Conservation (phyloP, 805 yeast genomes). For the Cyberlindnera americana region DNA sequence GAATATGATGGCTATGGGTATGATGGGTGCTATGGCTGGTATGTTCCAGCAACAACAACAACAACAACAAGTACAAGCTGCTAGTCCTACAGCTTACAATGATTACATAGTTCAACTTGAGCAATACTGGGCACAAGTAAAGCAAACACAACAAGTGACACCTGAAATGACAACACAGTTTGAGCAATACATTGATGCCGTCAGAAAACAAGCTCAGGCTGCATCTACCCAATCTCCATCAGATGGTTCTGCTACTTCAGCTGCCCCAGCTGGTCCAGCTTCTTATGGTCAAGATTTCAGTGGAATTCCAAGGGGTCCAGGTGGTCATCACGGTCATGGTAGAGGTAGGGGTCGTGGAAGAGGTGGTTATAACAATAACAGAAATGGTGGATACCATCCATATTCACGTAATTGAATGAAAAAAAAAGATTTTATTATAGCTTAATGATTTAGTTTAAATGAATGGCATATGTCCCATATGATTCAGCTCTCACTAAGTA, state of each 20-base stretch:
- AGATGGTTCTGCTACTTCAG: neutral
- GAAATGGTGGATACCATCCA: conserved; percentile 41
- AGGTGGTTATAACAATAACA: conserved; percentile 10
- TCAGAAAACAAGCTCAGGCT: conserved; percentile 9
- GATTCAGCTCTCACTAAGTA: too few species aligned
- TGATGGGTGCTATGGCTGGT: conserved; percentile 11
- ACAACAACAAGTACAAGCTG: conserved; percentile 13
- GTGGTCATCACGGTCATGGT: conserved; percentile 3
- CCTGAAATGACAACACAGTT: conserved; percentile 9
- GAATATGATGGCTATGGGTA: conserved; percentile 5
- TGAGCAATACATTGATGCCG: conserved; percentile 5
- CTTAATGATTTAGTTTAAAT: neutral
- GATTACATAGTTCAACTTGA: conserved; percentile 64
- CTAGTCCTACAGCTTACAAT: conserved; percentile 51
- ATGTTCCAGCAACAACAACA: conserved; percentile 16
- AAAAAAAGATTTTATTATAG: too few species aligned
- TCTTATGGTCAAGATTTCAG: conserved; percentile 19
- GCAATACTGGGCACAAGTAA: conserved; percentile 47
- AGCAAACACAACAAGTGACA: conserved; percentile 13
- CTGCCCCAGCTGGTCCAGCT: conserved; percentile 8
- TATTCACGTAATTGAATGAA: conserved; percentile 26
- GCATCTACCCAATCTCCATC: neutral
- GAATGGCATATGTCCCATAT: too few species aligned
- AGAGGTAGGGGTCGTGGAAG: conserved; percentile 12
- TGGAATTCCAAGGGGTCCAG: conserved; percentile 3